Evolutionary conservation across 768 basidiomycete species (phyloP), one percentile per base, ranked within the genome.

Genomic region (Gelatoporia subvermispora): DNA sequence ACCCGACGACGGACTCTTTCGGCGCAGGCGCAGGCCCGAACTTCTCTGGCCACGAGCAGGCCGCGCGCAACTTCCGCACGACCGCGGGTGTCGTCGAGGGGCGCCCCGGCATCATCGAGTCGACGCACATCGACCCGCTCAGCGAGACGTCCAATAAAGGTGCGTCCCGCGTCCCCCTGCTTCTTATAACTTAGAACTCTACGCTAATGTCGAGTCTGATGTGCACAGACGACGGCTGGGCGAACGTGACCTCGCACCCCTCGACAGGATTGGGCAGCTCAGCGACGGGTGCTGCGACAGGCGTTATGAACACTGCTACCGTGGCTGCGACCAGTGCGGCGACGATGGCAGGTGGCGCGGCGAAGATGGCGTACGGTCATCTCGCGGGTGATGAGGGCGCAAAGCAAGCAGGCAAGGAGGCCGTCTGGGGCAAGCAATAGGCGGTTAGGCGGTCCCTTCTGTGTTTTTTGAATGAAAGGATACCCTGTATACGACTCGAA

Each of bases 81-180:
- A 62, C 67, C 7, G 71, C 75, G 8, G 77, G 79, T 17, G 77
- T 79, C 31, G 61, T 75, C 35, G 79, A 81, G 59, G 72, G 69
- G 13, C 71, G 69, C 2, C 76, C 80, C 5, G 78, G 79, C 16
- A 78, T 81, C 54, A 78, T 82, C 53, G 78, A 82, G 62, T 64
- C 68, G 25, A 67, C 76, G 20, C 64, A 78, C 54, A 78, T 81
- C 45, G 76, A 76, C 45, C 79, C 79, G 18, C 60, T 79, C 57
- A 70, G 71, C 49, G 68, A 76, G 43, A 64, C 70, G 49, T 68
- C 70, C 4, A 72, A 69, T 51, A 69, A 72, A 58, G 69, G 71
- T 72, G 43, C 25, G 62, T 53, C 2, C 13, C 38, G 7, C 37
- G 41, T 35, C 35, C n/a, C 21, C 10, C 22, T 11, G 9, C n/a